Base-by-base conservation (phyloP, 768 basidiomycete species). In the Amyloporia xantha region DNA sequence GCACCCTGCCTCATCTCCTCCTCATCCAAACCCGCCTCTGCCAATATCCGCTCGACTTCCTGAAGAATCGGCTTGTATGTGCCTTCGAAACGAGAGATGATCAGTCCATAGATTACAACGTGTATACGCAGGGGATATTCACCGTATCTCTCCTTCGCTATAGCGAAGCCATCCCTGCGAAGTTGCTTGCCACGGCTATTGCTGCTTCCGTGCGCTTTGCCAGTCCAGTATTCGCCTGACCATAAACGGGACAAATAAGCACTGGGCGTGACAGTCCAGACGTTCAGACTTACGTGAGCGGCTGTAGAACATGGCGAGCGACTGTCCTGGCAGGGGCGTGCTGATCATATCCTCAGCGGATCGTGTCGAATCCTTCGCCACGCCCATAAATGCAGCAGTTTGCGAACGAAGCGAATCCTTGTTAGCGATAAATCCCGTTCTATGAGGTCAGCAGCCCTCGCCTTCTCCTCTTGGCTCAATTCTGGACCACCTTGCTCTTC, bases 261-360 rank as follows among this genome's bases (percentile, higher is more conserved):
- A n/a, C n/a, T n/a, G n/a, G n/a, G n/a, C 17, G 38, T 39, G 17
- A n/a, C 6, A 39, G 17, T 13, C 7, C 38, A 39, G 21, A 20
- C n/a, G n/a, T n/a, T 5, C 19, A 5, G 10, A 71, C 84, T 56
- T 62, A 85, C 88, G 78, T 15, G 86, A 82, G 6, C 91, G 79
- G 4, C 84, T 80, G 57, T 91, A 94, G 62, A 94, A 94, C 65
- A 75, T 73, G 0, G 89, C 83, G 6, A 93, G 66, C 0, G 86
- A 86, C 64, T 95, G 92, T 10, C 90, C 89, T 0, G 90, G 89
- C 2, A 85, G 70, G 0, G 92, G 92, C 0, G 90, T 92, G 56
- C 83, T 86, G 23, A 86, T 61, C 0, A 77, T 64, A 50, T 92
- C 89, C 59, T 91, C 90, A 0, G 76, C 70, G 1, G 84, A 78